phyloP scores from a whole-genome alignment of 495 filamentous ascomycete genomes.

The Massariosphaeria phaeospora region DNA sequence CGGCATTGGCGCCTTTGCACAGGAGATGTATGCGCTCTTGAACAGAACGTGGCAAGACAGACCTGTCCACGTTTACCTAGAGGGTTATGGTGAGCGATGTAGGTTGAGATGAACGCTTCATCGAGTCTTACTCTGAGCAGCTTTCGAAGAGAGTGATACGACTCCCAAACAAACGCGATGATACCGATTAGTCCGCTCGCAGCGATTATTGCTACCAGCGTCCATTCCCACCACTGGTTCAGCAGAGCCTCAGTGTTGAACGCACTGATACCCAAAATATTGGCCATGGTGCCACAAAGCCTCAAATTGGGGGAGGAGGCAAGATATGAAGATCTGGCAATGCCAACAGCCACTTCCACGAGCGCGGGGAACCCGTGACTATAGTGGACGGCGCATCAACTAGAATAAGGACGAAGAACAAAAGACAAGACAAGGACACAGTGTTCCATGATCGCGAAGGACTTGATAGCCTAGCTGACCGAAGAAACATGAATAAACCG shows the following conservation, averaged over 20 bases:
- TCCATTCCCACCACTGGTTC: slow-evolving; percentile 32
- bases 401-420: slow-evolving; percentile 16
- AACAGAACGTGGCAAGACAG: slow-evolving; percentile 14
- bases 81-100: not conserved
- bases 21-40: slow-evolving; percentile 24
- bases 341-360: slow-evolving; percentile 5
- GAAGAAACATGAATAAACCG: slow-evolving; percentile 6
- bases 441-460: slow-evolving; percentile 16
- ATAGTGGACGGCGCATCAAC: slow-evolving; percentile 20
- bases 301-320: not conserved
- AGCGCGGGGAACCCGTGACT: slow-evolving; percentile 18
- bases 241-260: slow-evolving; percentile 14
- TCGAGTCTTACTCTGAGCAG: slow-evolving; percentile 22
- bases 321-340: slow-evolving; percentile 9
- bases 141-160: slow-evolving; percentile 6
- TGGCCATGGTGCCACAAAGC: slow-evolving; percentile 20
- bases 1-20: not conserved
- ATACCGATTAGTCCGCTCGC: slow-evolving; percentile 26
- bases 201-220: slow-evolving; percentile 27
- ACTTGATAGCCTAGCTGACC: not conserved
- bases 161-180: slow-evolving; percentile 19
- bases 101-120: not conserved
- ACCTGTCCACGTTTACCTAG: slow-evolving; percentile 4
- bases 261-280: slow-evolving; percentile 27
- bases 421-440: slow-evolving; percentile 10